Base-by-base conservation (phyloP, 805 yeast genomes). In the Grigorovia humatica region DNA sequence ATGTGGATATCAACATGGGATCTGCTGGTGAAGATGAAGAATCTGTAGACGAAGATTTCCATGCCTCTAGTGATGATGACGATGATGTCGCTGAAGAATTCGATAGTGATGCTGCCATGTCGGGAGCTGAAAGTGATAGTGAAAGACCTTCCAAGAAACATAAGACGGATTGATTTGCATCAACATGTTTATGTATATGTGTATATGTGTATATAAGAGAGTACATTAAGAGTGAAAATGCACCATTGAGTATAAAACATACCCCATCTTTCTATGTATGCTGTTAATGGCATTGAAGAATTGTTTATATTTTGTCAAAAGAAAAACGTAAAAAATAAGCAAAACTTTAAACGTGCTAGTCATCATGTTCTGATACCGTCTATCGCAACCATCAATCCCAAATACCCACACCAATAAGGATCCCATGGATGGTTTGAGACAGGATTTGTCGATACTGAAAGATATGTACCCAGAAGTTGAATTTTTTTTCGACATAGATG, bases 11-110 rank as follows among this genome's bases (percentile, higher is more conserved):
- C 19, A 63, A 66, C 47, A 72, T 79, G 75, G 80, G 83, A 6
- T 77, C 79, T 12, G 85, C 93, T 56, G 96, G 91, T 2, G 96
- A 82, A 52, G 95, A 85, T 54, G 85, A 81, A 51, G 96, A 86
- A 61, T 80, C 85, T 53, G 77, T 70, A 29, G 98, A 89, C 70
- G 96, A 84, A 65, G 98, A 91, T 68, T 91, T 90, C 73, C 75
- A 82, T 3, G 69, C 59, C 9, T 61, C 67, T 46, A 63, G 68
- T 23, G 77, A 70, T 15, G 88, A 78, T 44, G 78, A 81, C 42
- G 54, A 53, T 23, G 95, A 86, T 58, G 81, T 82, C 44, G 95
- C 90, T 8, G 95, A 86, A 68, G 96, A 88, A 66, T 87, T 75
- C 61, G 91, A 85, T 62, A 83, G 88, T 12, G 86, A 85, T 59